Conservation (phyloP, 805 yeast species). For the Peterozyma toletana region DNA sequence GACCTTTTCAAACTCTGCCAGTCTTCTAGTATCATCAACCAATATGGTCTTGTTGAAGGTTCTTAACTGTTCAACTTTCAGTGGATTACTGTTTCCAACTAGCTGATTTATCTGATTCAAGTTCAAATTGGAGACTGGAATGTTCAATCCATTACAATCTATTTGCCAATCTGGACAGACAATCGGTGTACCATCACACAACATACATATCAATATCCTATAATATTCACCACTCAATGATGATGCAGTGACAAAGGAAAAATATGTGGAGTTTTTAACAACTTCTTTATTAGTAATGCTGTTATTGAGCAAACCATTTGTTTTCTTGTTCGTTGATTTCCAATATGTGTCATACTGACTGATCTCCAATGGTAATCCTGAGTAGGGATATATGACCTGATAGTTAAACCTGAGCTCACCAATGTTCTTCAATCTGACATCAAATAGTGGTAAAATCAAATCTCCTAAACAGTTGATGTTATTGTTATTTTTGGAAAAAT, state of each 20-base stretch:
- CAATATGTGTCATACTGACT: conserved; percentile 94
- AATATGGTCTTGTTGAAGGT: background rate
- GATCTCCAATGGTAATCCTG: conserved; percentile 77
- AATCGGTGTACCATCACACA: conserved; percentile 81
- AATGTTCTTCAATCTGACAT: conserved; percentile 69
- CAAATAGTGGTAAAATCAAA: conserved; percentile 67
- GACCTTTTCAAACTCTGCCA: conserved; percentile 32
- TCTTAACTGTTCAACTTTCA: background rate
- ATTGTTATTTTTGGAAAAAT: conserved; percentile 29
- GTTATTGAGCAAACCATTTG: conserved; percentile 16
- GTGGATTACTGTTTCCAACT: conserved; percentile 5
- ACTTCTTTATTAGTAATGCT: conserved; percentile 1
- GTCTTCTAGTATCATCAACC: conserved; percentile 25
- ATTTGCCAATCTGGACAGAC: conserved; percentile 66
- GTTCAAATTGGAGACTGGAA: conserved; percentile 58
- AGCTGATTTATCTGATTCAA: conserved; percentile 29
- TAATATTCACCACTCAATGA: conserved; percentile 79
- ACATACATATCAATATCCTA: conserved; percentile 58
- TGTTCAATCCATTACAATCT: conserved; percentile 38
- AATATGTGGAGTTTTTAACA: conserved; percentile 20
- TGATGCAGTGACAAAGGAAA: conserved; percentile 84
- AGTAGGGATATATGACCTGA: conserved; percentile 83
- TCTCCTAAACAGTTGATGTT: conserved; percentile 28
- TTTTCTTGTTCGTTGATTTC: conserved; percentile 67
- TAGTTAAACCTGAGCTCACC: conserved; percentile 75